Evolutionary conservation across 305 asterid genomes (phyloP), one percentile per base, ranked within the genome.

Genomic region (Andrographis paniculata): DNA sequence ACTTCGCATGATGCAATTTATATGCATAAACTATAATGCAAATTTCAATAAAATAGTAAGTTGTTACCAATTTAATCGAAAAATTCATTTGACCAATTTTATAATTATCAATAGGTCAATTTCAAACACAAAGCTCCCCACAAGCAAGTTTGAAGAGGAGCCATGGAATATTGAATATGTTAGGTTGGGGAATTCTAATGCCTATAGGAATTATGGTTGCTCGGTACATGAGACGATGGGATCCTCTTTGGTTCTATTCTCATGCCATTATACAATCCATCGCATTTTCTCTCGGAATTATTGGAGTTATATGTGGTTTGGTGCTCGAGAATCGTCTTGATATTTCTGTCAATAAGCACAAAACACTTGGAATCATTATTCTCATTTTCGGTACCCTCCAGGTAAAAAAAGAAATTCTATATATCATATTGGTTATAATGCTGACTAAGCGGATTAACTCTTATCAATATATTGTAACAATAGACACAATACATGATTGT

Each of bases 111-210:
- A 45, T 53, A 88, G 95, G 96, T 55, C 67, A 73, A 66, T 75
- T 72, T 59, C 47, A 57, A 21, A 55, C 65, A 3, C 28, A 53
- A 49, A 14, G 56, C 20, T 20, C 24, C 20, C 68, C 87, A 0
- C 48, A 68, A 22, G 70, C 65, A 15, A 56, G 55, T 10, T 76
- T 91, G 16, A 63, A 63, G 40, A 73, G 72, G 62, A 70, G 59
- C 72, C 98, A 91, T 37, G 98, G 98, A 62, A 27, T 91, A 2
- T 20, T 86, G 56, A 84, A 73, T 77, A 76, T 83, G 86, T 14
- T 91, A 42, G 95, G 95, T 5, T 91, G 98, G 98, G 82, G 70
- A 12, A 82, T 86, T 27, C 15, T 86, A 42, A n/a, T 91, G 81
- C 72, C 80, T 1, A 76, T 91, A 1, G 99, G 96, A 10, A 81